phyloP scores from a whole-genome alignment of 1,284 basidiomycete genomes.

The Puccinia sorghi region DNA sequence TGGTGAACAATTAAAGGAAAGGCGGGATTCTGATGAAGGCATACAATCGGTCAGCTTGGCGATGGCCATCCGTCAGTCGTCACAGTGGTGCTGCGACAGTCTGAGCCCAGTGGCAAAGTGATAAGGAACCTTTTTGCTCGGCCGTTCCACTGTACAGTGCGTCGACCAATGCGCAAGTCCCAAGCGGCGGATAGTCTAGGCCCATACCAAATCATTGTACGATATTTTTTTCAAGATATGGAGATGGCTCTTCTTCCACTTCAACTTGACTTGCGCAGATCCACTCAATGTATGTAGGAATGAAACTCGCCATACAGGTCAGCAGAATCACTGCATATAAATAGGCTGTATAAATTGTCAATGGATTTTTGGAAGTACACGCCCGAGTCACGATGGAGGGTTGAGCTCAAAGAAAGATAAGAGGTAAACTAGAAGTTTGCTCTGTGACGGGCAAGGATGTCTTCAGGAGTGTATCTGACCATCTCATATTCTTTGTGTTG shows the following conservation, averaged over 20 bases:
- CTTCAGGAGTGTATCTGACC: conserved; percentile 45
- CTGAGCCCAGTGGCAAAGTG: not conserved
- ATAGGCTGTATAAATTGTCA: not conserved
- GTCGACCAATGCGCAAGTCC: too few species aligned
- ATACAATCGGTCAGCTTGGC: not conserved
- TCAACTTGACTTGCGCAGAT: too few species aligned
- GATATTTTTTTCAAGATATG: not conserved
- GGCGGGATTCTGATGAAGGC: not conserved
- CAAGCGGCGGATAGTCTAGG: not conserved
- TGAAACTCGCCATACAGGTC: too few species aligned
- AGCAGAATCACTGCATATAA: not conserved
- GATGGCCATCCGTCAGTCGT: not conserved
- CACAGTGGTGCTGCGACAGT: not conserved
- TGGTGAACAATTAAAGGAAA: too few species aligned
- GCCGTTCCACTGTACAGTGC: not conserved
- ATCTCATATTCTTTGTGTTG: conserved; percentile 50
- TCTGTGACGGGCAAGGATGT: conserved; percentile 30
- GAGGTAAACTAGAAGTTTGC: not conserved
- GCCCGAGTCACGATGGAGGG: not conserved
- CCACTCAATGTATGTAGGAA: too few species aligned
- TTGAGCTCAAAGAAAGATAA: not conserved
- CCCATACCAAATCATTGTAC: not conserved
- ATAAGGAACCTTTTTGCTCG: not conserved
- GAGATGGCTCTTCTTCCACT: too few species aligned
- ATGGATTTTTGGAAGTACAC: not conserved